Percentiles rank a stretch among this genome's conserved stretches.
These are phyloP conservation scores for Podospora pseudoanserina DNA, from an alignment of 495 filamentous ascomycete genomes.

Conservation along the genomic window DNA sequence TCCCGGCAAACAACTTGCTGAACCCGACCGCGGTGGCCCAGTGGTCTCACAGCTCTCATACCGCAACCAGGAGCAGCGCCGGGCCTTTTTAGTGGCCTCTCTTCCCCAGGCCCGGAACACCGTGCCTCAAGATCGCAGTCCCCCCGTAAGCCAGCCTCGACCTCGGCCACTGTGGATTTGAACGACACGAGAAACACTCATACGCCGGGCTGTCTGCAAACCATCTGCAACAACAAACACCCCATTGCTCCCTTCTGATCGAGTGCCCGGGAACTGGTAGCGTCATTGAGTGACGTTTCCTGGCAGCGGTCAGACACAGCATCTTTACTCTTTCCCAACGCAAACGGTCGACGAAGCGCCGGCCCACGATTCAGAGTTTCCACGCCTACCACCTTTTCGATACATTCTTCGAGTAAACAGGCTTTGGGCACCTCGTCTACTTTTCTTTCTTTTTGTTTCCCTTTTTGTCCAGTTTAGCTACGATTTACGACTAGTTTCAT, in stretches of 20 bases:
- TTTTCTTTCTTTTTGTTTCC: background rate
- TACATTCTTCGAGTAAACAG: background rate
- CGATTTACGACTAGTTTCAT: background rate
- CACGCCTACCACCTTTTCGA: background rate
- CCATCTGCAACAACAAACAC: background rate
- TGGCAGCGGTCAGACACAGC: background rate
- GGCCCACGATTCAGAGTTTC: constrained; percentile 3
- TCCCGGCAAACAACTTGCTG: constrained; percentile 3
- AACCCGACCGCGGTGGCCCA: constrained; percentile 5
- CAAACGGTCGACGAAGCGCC: constrained; percentile 6
- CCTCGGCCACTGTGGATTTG: background rate
- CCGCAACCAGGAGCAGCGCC: constrained; percentile 10
- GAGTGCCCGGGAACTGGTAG: background rate
- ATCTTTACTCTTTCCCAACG: background rate
- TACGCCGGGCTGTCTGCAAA: background rate
- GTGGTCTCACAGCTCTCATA: constrained; percentile 15
- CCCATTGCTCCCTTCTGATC: background rate
- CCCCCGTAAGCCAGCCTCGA: background rate
- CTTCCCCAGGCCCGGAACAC: constrained; percentile 10
- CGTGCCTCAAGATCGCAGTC: constrained; percentile 18
- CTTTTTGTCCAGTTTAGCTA: background rate
- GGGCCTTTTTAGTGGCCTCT: constrained; percentile 14
- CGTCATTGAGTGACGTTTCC: constrained; percentile 12
- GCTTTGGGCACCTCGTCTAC: background rate
- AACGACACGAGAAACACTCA: background rate